A percentile compares a stretch with the other conserved stretches of the same genome.
Conservation (phyloP, 768 basidiomycete genomes). For the Hypholoma sublateritium region DNA sequence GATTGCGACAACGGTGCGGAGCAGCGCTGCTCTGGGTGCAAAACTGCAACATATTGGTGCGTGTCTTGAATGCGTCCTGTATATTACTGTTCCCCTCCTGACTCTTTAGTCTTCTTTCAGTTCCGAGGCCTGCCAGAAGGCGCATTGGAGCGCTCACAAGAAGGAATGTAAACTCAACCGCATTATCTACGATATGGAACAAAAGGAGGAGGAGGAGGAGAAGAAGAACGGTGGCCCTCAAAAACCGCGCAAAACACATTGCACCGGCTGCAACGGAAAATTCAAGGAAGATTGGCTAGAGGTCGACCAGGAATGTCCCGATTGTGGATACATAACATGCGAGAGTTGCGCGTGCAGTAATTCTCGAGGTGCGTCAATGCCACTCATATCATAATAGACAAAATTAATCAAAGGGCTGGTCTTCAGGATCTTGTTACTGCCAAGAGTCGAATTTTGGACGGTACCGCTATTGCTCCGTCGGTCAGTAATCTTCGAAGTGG, state of each 20-base stretch:
- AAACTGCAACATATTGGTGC: constrained; percentile 22
- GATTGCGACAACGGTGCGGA: constrained; percentile 17
- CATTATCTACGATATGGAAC: constrained; percentile 28
- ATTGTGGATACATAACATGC: constrained; percentile 34
- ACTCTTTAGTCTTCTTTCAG: constrained; percentile 4
- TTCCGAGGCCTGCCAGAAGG: constrained; percentile 25
- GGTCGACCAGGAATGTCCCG: constrained; percentile 28
- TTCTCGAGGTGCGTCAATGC: constrained; percentile 18
- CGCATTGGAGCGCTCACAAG: constrained; percentile 31
- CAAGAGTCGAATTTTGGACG: constrained; percentile 31
- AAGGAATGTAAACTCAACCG: constrained; percentile 34
- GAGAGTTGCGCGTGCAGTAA: constrained; percentile 30
- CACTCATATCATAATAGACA: not conserved
- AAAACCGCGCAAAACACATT: constrained; percentile 23
- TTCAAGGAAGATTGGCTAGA: constrained; percentile 21
- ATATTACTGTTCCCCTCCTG: not conserved
- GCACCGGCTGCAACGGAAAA: constrained; percentile 32
- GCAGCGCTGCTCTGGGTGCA: constrained; percentile 24
- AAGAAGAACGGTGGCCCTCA: constrained; percentile 17
- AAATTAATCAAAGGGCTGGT: not conserved
- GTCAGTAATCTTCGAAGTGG: constrained; percentile 4
- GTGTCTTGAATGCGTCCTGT: no score
- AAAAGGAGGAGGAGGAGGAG: constrained; percentile 20
- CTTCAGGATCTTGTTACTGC: constrained; percentile 35
- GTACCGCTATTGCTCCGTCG: constrained; percentile 27